Evolutionary conservation across 345 rosid species (phyloP).

Genomic region (Geranium brycei): DNA sequence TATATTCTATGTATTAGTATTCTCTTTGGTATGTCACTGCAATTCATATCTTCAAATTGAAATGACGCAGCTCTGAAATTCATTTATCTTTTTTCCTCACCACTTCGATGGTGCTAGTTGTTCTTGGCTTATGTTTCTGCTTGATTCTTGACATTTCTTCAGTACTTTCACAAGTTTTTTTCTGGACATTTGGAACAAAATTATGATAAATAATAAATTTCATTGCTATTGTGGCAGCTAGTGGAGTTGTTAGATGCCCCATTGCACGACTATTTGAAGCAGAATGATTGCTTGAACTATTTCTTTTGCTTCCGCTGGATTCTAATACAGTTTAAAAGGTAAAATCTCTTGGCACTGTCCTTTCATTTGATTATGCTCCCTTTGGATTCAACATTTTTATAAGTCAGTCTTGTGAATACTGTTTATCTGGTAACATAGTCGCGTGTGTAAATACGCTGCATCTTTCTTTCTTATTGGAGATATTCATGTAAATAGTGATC

Average conservation of each 20-base stretch:
- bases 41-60: background rate
- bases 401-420: background rate
- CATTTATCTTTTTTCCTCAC: too few species aligned
- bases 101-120: background rate
- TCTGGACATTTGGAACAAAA: background rate
- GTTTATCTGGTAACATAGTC: background rate
- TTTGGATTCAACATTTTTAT: background rate
- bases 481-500: too few species aligned
- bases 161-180: background rate
- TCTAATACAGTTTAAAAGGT: slow-evolving; percentile 94
- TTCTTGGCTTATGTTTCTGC: background rate
- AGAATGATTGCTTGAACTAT: slow-evolving; percentile 94
- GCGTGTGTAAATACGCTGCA: background rate
- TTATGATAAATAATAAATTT: background rate
- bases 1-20: background rate
- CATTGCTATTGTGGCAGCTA: slow-evolving; percentile 38
- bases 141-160: background rate
- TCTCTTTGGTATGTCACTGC: background rate
- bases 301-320: slow-evolving; percentile 99
- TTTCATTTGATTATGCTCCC: background rate
- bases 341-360: slow-evolving; percentile 6
- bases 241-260: slow-evolving; percentile 88
- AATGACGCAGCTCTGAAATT: background rate
- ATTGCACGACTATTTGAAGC: slow-evolving; percentile 74
- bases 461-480: too few species aligned